Evolutionary conservation across 495 filamentous ascomycete genomes (phyloP), one percentile per base, ranked within the genome.

Genomic region (Venustampulla echinocandica): DNA sequence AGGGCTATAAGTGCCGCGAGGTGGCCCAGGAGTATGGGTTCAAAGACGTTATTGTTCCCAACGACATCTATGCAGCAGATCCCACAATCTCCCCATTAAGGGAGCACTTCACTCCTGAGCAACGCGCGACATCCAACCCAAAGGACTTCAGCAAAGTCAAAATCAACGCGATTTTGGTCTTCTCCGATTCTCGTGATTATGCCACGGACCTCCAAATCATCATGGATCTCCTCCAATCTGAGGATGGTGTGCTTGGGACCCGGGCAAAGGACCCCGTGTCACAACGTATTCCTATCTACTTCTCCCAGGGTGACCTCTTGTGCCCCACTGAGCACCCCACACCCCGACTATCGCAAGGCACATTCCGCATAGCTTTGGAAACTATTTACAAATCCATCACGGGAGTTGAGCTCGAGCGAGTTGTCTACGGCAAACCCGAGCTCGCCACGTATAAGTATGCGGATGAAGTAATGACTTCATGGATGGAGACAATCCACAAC

Each of bases 311-410:
- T 1, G 92, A 98, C 64, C 66, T 96, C 14, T 71, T 83, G 61
- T 98, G 88, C 87, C 81, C 85, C 22, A 81, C 87, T 0, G 70
- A 69, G 17, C 87, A 90, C 62, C 84, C 77, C 38, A 76, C 86
- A 13, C 87, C 90, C 4, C 79, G 92, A 19, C 75, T 96, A 25
- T 90, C 89, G 6, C 92, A 96, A 65, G 92, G 90, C 28, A 89
- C 81, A 0, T 98, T 96, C 71, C 79, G 82, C 43, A 77, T 78
- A n/a, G 85, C 89, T 4, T 59, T 98, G 13, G 75, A 80, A 46
- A 89, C 87, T 2, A 69, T 86, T 3, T 95, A 85, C 83, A 56
- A 64, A 10, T 75, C 80, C 14, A 64, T 86, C 28, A 90, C 87
- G 9, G 79, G 75, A 17, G 80, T 80, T 15, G 67, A 75, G 59